Base-by-base conservation (phyloP, 257 asterid species). In the Capsicum chinense region DNA sequence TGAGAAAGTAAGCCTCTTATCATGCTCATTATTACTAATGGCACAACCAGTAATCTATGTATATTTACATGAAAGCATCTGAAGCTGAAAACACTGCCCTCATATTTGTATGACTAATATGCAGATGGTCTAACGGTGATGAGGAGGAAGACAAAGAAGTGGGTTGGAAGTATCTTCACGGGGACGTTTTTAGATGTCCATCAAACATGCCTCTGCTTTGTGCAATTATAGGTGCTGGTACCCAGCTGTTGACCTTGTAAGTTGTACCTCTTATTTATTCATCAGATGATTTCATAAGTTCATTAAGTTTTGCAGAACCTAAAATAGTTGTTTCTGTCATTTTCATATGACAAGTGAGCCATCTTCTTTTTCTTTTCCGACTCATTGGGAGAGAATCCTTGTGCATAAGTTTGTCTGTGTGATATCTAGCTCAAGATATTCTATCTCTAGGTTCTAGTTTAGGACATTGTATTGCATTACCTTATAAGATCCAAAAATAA, bases 81-180 rank as follows among this genome's bases (percentile, higher is more conserved):
- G 74, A 44, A 85, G 47, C 74, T 42, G 82, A 78, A 26, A 78
- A 64, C 16, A 26, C 48, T 33, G 16, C 54, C 64, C 19, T 78
- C 50, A 54, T 78, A 78, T 15, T 78, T 78, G 64, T 54, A 54
- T 54, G 86, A 70, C 68, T 58, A 81, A 17, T 73, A 86, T 86
- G 44, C 87, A 95, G 99, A 89, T 89, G 87, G 92, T 79, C 97
- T 7, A 85, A 86, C 83, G 92, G 91, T 83, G 95, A 92, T 88
- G 98, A 92, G 86, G 98, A 93, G 83, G 99, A 92, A 90, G 97
- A 91, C 87, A 92, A 90, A 84, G 98, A 94, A 87, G 92, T 90
- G 79, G 96, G 97, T 47, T 90, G 93, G 98, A 94, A 93, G 88
- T 88, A 91, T 85, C 89, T 91, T 80, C 98, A 92, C 7, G 91